Evolutionary conservation across 345 rosid species (phyloP), one percentile per base, ranked within the genome.

Genomic region (Gossypium bickii): DNA sequence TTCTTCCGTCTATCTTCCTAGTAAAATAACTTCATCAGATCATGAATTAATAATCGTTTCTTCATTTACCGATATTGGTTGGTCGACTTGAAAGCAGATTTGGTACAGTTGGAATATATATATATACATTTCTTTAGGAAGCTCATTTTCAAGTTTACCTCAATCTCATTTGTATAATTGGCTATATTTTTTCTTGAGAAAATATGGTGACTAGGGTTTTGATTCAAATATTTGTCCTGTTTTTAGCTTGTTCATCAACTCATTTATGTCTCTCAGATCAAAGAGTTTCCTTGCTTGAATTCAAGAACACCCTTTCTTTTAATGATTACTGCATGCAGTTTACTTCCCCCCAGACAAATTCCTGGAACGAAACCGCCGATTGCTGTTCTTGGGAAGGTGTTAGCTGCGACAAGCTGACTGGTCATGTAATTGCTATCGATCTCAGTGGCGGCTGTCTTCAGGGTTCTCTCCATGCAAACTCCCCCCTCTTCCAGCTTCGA

Each of bases 371-470:
- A 7, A 81, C 48, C 4, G 13, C n/a, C 0, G 79, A 82, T 70
- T 82, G 83, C 67, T 84, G 85, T 55, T 80, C 15, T 1, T 78
- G 83, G 81, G 77, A 81, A 51, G 83, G 85, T 0, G 72, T 84
- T 4, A 70, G 49, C 0, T 83, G 81, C 3, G 73, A 83, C 44
- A 1, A 2, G 0, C 4, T 59, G n/a, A 74, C 66, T 0, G 77
- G 80, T 6, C 55, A 70, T 29, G 78, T 78, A 10, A 65, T 74
- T 45, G 66, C 76, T 49, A 78, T 80, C 3, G 80, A 73, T 58
- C 80, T 80, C 11, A 17, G 45, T 12, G 43, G 44, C 27, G 25
- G 38, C 9, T 24, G 63, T 22, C 63, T 59, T 24, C 0, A 12
- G 8, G 63, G 63, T 3, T 24, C 63, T 59, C 38, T 59, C 9